Evolutionary conservation across 148 eudicot genomes (phyloP).

Genomic region (Cornus suecica): DNA sequence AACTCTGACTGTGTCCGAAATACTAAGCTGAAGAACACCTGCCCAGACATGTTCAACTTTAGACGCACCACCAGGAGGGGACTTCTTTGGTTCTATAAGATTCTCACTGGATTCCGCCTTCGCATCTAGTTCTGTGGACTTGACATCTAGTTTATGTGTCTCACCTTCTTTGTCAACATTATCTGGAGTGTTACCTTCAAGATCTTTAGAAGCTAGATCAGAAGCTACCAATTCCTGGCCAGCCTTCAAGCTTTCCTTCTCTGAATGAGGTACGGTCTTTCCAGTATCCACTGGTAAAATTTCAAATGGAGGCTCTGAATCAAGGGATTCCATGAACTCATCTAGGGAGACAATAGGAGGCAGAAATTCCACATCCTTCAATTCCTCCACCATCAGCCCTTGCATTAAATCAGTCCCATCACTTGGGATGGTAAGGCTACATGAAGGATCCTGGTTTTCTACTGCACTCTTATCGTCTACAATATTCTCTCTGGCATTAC

Average conservation of each 20-base stretch:
- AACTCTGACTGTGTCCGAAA: slow-evolving; percentile 54
- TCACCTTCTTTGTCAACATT: slow-evolving; percentile 20
- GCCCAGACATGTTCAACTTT: slow-evolving; percentile 63
- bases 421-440: slow-evolving; percentile 68
- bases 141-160: slow-evolving; percentile 21
- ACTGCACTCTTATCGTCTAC: slow-evolving; percentile 21
- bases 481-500: slow-evolving; percentile 22
- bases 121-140: slow-evolving; percentile 25
- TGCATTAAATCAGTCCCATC: slow-evolving; percentile 90
- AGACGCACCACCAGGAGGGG: slow-evolving; percentile 19
- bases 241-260: slow-evolving; percentile 33
- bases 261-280: slow-evolving; percentile 17
- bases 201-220: slow-evolving; percentile 31
- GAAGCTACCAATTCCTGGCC: slow-evolving; percentile 12
- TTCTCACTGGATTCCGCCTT: slow-evolving; percentile 26
- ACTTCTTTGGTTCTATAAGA: slow-evolving; percentile 22
- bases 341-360: slow-evolving; percentile 93
- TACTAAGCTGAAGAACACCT: slow-evolving; percentile 67
- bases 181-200: slow-evolving; percentile 18
- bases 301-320: slow-evolving; percentile 90
- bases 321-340: slow-evolving; percentile 93
- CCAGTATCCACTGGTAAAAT: slow-evolving; percentile 49
- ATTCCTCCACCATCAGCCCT: slow-evolving; percentile 81
- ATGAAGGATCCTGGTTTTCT: slow-evolving; percentile 35
- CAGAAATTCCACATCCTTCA: slow-evolving; percentile 64